Conservation (phyloP, 495 filamentous ascomycete genomes). For the Penicillium macrosclerotiorum region DNA sequence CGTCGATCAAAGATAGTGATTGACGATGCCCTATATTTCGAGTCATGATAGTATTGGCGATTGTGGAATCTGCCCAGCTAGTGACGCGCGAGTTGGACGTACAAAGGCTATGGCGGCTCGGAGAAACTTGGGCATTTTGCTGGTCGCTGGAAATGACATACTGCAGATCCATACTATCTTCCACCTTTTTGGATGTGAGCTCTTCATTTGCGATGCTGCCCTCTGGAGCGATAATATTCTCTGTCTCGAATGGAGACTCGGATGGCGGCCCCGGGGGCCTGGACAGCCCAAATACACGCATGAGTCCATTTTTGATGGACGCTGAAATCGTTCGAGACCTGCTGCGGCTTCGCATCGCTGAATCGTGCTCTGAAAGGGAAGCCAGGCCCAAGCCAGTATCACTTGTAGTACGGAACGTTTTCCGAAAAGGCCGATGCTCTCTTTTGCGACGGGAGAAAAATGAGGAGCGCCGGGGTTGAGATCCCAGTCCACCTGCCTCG, state of each 20-base stretch:
- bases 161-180: background rate
- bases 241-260: background rate
- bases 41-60: slow-evolving; percentile 45
- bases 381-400: slow-evolving; percentile 32
- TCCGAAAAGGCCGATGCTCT: slow-evolving; percentile 55
- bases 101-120: slow-evolving; percentile 47
- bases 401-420: slow-evolving; percentile 56
- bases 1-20: slow-evolving; percentile 65
- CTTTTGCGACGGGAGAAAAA: slow-evolving; percentile 45
- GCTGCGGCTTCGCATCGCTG: slow-evolving; percentile 37
- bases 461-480: slow-evolving; percentile 45
- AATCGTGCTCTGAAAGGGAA: slow-evolving; percentile 18
- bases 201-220: background rate
- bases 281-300: slow-evolving; percentile 54
- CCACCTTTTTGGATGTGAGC: background rate
- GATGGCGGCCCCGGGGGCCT: slow-evolving; percentile 34
- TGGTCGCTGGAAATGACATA: background rate
- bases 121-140: slow-evolving; percentile 16
- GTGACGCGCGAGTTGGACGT: slow-evolving; percentile 67
- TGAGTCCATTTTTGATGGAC: slow-evolving; percentile 60
- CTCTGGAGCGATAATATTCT: too few species aligned
- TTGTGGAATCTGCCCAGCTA: slow-evolving; percentile 70
- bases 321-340: slow-evolving; percentile 60
- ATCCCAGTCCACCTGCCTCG: slow-evolving; percentile 27
- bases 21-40: slow-evolving; percentile 45